Evolutionary conservation across 2,329 filamentous ascomycete genomes (phyloP), one percentile per base, ranked within the genome.

Genomic region (Pseudogymnoascus sp.): DNA sequence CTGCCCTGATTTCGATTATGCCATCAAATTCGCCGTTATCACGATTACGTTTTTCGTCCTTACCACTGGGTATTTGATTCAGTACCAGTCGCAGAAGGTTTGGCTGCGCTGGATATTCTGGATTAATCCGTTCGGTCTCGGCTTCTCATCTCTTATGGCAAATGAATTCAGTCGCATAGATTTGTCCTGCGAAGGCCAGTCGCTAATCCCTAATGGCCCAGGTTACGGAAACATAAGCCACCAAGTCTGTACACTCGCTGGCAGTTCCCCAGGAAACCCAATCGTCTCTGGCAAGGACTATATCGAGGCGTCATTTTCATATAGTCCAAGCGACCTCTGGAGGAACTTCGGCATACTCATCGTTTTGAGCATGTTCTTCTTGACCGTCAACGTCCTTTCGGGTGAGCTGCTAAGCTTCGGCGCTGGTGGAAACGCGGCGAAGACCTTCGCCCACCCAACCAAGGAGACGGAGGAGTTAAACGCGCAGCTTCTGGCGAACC

Each of bases 351-450:
- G 82, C 7, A 84, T 86, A 59, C 67, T 87, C 40, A 85, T 83
- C 78, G 84, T 79, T 0, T 88, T 79, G 78, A 87, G 85, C 83
- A 77, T 72, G 6, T 70, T 87, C 0, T 87, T 82, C 63, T 80
- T 84, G 9, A 77, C 62, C 2, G 68, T 87, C 3, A 88, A 86
- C 0, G 79, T 89, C 48, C 70, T 80, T 60, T 77, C 77, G 25
- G 45, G 92, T 8, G 45, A 55, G 25, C 88, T 86, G 0, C 74
- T 74, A 0, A 74, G 75, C 13, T 88, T 86, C 86, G 89, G 90
- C 42, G 87, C 88, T 72, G 90, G 88, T 6, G 90, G 91, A n/a
- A 91, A 87, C 68, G 83, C 88, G 0, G 86, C 90, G 25, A 92
- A 88, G 33, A 86, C 92, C 60, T 96, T 89, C 73, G 80, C 83